A percentile compares a stretch with the other conserved stretches of the same genome.
These are phyloP conservation scores for Schizochytrium sp. DNA, from an alignment of 108 stramenopile species.

Conservation along the genomic window DNA sequence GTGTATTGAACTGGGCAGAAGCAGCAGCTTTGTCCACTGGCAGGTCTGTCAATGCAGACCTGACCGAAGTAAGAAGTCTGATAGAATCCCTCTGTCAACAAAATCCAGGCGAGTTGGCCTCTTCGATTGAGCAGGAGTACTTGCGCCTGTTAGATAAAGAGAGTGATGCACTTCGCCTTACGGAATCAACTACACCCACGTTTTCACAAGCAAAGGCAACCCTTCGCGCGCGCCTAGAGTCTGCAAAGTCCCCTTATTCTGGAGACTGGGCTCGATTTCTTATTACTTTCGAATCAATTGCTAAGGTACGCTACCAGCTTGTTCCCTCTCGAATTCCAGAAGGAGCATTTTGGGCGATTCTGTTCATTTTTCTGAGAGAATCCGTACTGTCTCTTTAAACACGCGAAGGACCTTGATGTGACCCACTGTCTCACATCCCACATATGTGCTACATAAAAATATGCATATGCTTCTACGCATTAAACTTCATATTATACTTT, in stretches of 20 bases:
- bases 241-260: conserved; percentile 1
- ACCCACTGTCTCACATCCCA: too few species aligned
- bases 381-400: neutral
- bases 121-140: conserved; percentile 27
- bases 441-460: too few species aligned
- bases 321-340: conserved; percentile 36
- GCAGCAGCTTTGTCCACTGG: neutral
- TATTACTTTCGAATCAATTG: neutral
- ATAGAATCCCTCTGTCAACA: neutral
- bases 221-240: neutral
- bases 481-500: too few species aligned
- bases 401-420: too few species aligned
- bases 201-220: conserved; percentile 39
- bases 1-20: neutral
- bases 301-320: conserved; percentile 49
- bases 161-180: neutral
- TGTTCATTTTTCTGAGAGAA: neutral
- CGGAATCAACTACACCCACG: neutral
- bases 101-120: neutral
- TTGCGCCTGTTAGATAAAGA: neutral
- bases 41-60: neutral
- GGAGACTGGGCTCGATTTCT: conserved; percentile 11
- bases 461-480: too few species aligned
- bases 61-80: neutral
- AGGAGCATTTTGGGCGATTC: conserved; percentile 43